Conservation (phyloP, 257 asterid genomes). For the Solanum appendiculatum region DNA sequence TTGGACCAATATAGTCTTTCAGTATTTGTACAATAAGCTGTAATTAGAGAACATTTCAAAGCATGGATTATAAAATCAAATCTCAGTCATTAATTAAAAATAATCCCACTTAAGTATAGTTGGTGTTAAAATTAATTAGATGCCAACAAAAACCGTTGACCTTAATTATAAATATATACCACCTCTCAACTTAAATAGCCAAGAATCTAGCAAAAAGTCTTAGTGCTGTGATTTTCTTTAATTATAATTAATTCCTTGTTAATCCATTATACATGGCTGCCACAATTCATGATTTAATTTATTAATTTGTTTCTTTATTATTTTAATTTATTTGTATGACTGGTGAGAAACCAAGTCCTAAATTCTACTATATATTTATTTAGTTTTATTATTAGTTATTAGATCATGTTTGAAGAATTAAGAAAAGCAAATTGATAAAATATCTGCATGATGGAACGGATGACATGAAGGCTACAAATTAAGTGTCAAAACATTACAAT, state of each 20-base stretch:
- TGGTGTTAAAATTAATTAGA: not conserved
- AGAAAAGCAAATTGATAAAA: not conserved
- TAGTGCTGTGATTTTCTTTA: not conserved
- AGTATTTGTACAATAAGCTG: not conserved
- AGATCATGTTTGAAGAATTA: not conserved
- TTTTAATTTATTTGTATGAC: not conserved
- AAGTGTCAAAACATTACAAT: not conserved
- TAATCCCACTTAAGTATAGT: not conserved
- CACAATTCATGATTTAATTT: not conserved
- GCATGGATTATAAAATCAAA: not conserved
- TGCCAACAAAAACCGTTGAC: not conserved
- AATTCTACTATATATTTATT: not conserved
- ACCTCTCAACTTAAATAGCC: not conserved
- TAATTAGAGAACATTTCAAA: not conserved
- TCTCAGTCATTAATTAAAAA: not conserved
- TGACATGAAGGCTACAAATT: not conserved
- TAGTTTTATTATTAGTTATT: not conserved
- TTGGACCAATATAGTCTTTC: not conserved
- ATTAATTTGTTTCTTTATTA: not conserved
- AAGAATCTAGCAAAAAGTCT: conserved; percentile 1
- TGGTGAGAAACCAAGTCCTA: not conserved
- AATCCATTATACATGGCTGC: not conserved
- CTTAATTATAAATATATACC: not conserved
- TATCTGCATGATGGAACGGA: not conserved
- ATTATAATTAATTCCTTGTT: not conserved